These are phyloP conservation scores for Leccinum subgranulosum DNA, from an alignment of 768 basidiomycete species.

Conservation along the genomic window DNA sequence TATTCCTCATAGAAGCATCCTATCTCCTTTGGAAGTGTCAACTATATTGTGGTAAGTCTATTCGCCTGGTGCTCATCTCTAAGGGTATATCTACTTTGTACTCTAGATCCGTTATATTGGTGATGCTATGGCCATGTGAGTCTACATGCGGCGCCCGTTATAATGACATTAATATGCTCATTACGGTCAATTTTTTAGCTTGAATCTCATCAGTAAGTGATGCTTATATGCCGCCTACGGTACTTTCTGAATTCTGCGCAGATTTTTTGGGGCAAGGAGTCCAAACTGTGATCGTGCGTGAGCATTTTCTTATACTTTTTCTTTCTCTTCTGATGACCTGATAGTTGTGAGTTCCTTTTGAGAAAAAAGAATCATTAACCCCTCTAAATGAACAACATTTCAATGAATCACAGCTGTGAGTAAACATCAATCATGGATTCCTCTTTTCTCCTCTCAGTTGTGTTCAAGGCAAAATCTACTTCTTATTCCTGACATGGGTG, in stretches of 20 bases:
- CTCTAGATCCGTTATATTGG: conserved; percentile 12
- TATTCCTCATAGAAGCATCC: conserved; percentile 1
- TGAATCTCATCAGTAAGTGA: conserved; percentile 10
- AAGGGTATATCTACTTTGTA: not conserved
- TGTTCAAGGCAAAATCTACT: conserved; percentile 3
- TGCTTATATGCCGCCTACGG: not conserved
- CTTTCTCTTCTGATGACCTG: not conserved
- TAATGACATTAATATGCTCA: not conserved
- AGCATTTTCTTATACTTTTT: not conserved
- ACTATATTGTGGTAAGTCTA: conserved; percentile 6
- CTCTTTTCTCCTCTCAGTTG: not conserved
- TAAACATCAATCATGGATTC: not conserved
- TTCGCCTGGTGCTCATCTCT: not conserved
- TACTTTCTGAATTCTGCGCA: not conserved
- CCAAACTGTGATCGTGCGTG: conserved; percentile 8
- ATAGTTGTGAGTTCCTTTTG: conserved; percentile 16
- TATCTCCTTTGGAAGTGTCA: conserved; percentile 14
- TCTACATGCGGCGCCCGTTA: not conserved
- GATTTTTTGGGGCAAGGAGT: conserved; percentile 9
- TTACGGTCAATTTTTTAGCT: not conserved
- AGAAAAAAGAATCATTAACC: not conserved
- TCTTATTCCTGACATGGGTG: conserved; percentile 5
- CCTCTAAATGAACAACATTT: not conserved
- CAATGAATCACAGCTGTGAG: not conserved
- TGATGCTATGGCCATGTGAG: conserved; percentile 11